Evolutionary conservation across 345 rosid genomes (phyloP).

Genomic region (Reutealis trisperma): DNA sequence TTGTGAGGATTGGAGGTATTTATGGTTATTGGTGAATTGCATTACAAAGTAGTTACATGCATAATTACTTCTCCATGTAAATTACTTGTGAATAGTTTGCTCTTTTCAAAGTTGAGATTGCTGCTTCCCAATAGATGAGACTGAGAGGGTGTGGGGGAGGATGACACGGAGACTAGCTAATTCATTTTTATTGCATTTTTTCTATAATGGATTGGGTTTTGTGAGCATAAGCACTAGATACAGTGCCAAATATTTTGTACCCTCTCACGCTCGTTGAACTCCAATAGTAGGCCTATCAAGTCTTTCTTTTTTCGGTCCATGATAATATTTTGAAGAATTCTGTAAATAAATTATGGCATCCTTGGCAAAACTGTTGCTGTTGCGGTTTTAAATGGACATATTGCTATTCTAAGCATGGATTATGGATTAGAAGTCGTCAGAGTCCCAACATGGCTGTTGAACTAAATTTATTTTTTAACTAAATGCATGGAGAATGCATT

Average conservation of each 20-base stretch:
- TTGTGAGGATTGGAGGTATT: constrained; percentile 88
- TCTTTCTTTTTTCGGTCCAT: background rate
- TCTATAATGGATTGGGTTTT: background rate
- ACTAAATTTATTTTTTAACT: too few species aligned
- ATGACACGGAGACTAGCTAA: too few species aligned
- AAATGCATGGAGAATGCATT: background rate
- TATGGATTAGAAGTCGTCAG: too few species aligned
- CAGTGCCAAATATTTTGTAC: background rate
- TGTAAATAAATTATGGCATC: background rate
- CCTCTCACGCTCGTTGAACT: background rate
- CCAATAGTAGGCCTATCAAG: too few species aligned
- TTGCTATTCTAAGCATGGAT: too few species aligned
- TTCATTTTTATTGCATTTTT: background rate
- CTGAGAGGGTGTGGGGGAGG: too few species aligned
- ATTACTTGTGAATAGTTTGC: background rate
- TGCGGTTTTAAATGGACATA: too few species aligned
- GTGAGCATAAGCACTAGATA: background rate
- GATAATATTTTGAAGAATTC: background rate
- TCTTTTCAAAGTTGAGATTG: background rate
- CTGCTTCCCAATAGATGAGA: too few species aligned
- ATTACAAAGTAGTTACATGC: constrained; percentile 1
- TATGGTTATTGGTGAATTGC: constrained; percentile 1
- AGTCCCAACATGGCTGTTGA: background rate
- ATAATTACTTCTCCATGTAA: background rate
- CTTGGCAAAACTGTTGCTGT: background rate